Base-by-base conservation (phyloP, 1,139 yeast species). In the Yamadazyma dendronema region DNA sequence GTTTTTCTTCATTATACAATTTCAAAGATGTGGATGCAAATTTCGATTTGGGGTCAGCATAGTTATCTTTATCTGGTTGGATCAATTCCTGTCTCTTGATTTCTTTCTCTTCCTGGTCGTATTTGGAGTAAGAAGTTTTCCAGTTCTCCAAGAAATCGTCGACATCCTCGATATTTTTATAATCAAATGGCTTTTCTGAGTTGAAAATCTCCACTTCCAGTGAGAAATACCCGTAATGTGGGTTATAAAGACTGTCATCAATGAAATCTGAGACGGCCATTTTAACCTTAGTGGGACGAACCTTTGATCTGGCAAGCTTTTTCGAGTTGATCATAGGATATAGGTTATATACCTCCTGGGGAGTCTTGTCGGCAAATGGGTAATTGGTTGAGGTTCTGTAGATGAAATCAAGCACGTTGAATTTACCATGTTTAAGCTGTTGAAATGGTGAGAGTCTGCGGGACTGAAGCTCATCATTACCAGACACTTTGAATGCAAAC, bases 171-270 rank as follows among this genome's bases (percentile, higher is more conserved):
- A 85, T 67, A 31, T 74, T 63, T 30, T 71, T 66, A 54, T 81
- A 86, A 34, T 81, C 74, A 50, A 81, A 80, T 0, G 86, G 85
- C 31, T 67, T 59, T 17, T 71, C 76, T 0, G 78, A 77, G 57
- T 69, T 89, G 60, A 83, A 86, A 47, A 87, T 84, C 49, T 84
- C 87, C 16, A 84, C 92, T 51, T 84, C 83, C 52, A 79, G 77
- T 1, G 89, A 72, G 53, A 87, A 87, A 57, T 87, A 88, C 0
- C 96, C 96, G 54, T 87, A 88, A 44, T 72, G 54, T 0, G 94
- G 89, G 56, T 88, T 84, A 56, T 87, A 87, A 49, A 87, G 63
- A 14, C 94, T 82, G 55, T 87, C 95, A 49, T 87, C 95, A 40
- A 87, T 87, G 57, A 84, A 88, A 51, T 86, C 95, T 12, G 86